Percentiles rank a stretch among this genome's conserved stretches.
These are phyloP conservation scores for Aspergillus caelatus DNA, from an alignment of 2,329 filamentous ascomycete genomes.

Conservation along the genomic window DNA sequence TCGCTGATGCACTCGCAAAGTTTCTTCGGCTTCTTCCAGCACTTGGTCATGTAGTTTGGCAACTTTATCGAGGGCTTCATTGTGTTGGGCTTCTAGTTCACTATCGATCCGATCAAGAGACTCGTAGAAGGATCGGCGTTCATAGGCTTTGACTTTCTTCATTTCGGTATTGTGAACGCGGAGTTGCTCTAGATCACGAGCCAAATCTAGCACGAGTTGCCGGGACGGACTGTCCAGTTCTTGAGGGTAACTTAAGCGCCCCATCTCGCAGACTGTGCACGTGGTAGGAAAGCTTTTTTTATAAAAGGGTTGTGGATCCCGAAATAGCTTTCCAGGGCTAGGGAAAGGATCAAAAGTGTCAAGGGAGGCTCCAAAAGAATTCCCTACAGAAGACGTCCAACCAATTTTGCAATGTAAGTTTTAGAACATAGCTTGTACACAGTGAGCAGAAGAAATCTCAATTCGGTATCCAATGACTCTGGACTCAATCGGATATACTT, in stretches of 20 bases:
- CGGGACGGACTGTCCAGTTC: conserved; percentile 43
- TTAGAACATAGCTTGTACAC: conserved; percentile 4
- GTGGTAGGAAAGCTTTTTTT: neutral
- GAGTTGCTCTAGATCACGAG: conserved; percentile 44
- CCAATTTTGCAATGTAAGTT: neutral
- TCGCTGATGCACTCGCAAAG: conserved; percentile 51
- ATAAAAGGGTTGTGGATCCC: neutral
- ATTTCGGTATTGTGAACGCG: conserved; percentile 45
- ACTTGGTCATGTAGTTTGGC: conserved; percentile 69
- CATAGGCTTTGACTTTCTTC: conserved; percentile 48
- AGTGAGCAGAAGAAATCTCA: neutral
- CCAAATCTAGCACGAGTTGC: conserved; percentile 45
- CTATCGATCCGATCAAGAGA: conserved; percentile 64
- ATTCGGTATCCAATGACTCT: neutral
- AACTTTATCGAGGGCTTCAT: conserved; percentile 67
- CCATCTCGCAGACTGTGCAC: conserved; percentile 27
- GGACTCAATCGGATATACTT: neutral
- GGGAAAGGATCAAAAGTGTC: neutral
- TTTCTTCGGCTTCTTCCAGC: conserved; percentile 57
- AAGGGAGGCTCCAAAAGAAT: neutral
- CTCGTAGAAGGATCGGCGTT: conserved; percentile 53
- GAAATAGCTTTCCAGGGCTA: neutral
- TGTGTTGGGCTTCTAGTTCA: conserved; percentile 65
- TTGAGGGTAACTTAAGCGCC: conserved; percentile 30
- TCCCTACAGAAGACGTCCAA: too few relatives aligned